Evolutionary conservation across 2,329 filamentous ascomycete species (phyloP).

Genomic region (Penicillium sclerotiorum): DNA sequence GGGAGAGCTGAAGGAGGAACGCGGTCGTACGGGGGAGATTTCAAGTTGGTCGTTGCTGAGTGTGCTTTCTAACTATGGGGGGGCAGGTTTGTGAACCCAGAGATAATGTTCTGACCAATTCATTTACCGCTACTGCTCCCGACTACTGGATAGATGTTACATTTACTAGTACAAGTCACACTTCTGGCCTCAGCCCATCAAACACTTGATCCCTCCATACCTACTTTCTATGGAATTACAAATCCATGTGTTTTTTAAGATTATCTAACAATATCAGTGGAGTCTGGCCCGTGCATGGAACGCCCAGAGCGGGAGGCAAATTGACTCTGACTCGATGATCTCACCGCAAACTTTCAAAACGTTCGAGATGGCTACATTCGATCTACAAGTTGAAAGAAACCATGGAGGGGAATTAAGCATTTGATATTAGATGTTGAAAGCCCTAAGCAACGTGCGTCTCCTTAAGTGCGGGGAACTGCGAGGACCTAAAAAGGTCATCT

Average conservation of each 20-base stretch:
- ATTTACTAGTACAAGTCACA: no score
- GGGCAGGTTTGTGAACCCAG: slow-evolving; percentile 1
- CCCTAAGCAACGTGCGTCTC: background rate
- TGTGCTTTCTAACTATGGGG: slow-evolving; percentile 2
- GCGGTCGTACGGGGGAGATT: slow-evolving; percentile 5
- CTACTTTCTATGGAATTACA: background rate
- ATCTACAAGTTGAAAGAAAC: background rate
- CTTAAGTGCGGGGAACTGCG: background rate
- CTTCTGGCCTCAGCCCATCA: no score
- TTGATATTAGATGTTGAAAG: slow-evolving; percentile 18
- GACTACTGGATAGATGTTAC: no score
- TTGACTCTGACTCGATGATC: slow-evolving; percentile 20
- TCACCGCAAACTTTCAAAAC: slow-evolving; percentile 14
- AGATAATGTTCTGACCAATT: slow-evolving; percentile 11
- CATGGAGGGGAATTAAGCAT: background rate
- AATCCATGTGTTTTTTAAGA: background rate
- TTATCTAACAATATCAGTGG: no score
- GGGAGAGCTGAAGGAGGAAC: background rate
- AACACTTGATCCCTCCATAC: no score
- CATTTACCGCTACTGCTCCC: no score
- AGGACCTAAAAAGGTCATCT: background rate
- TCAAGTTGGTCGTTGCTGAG: background rate
- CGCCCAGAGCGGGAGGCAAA: slow-evolving; percentile 11
- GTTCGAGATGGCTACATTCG: background rate
- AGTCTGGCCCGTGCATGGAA: slow-evolving; percentile 10